Evolutionary conservation across 1,284 basidiomycete species (phyloP).

Genomic region (Cystobasidium sp.): DNA sequence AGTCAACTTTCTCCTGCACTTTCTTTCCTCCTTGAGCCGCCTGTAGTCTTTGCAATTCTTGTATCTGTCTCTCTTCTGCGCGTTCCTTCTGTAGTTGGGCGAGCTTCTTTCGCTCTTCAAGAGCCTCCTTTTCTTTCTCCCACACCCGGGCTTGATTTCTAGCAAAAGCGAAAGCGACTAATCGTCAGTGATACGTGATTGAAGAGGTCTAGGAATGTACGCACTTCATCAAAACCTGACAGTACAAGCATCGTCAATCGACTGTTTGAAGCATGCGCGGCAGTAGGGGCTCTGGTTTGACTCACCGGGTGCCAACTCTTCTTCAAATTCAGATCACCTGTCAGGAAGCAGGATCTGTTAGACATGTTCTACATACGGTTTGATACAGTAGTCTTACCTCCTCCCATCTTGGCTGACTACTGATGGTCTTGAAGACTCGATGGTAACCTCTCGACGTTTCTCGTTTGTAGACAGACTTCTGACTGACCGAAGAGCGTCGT

Average conservation of each 20-base stretch:
- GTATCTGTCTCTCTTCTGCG: constrained; percentile 94
- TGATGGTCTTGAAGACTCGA: neutral
- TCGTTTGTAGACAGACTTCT: neutral
- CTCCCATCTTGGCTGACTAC: constrained; percentile 35
- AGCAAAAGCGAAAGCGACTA: neutral
- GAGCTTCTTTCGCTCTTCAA: constrained; percentile 97
- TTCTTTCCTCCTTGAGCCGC: constrained; percentile 94
- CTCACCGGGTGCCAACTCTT: constrained; percentile 40
- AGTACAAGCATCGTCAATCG: neutral
- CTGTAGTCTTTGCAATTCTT: constrained; percentile 91
- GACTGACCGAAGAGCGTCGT: too few species aligned
- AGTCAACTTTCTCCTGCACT: constrained; percentile 89
- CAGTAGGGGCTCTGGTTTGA: neutral
- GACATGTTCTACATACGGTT: neutral
- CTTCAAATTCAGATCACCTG: constrained; percentile 42
- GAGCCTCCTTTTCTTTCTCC: constrained; percentile 95
- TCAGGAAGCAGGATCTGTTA: neutral
- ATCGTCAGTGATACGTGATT: neutral
- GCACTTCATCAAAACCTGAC: constrained; percentile 35
- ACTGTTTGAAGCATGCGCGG: neutral
- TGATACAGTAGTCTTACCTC: neutral
- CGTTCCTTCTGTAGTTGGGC: constrained; percentile 95
- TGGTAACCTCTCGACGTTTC: neutral
- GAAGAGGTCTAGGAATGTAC: neutral
- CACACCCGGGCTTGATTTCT: constrained; percentile 85